Evolutionary conservation across 2,329 filamentous ascomycete species (phyloP).

Genomic region (Arthrobotrys megalospora): DNA sequence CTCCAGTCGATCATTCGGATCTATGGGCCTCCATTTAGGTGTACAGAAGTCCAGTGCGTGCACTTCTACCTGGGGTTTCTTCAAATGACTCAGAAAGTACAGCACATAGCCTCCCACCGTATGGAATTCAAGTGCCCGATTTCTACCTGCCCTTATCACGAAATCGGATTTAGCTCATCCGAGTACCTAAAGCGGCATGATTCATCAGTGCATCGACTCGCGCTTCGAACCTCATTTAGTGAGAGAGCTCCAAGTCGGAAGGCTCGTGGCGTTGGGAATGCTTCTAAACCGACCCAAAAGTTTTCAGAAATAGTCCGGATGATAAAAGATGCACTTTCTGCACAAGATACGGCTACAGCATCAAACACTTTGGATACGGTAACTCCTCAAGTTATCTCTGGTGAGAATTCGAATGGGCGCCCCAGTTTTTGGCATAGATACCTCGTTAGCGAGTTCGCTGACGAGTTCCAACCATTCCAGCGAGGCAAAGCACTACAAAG

Average conservation of each 20-base stretch:
- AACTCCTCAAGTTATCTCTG: too few species aligned
- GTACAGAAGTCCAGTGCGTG: background rate
- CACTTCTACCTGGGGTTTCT: constrained; percentile 10
- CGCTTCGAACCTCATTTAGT: too few species aligned
- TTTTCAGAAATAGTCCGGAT: background rate
- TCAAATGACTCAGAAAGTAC: background rate
- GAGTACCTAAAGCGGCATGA: background rate
- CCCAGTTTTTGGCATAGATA: too few species aligned
- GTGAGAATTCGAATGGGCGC: too few species aligned
- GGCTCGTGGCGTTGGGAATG: background rate
- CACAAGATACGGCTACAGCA: background rate
- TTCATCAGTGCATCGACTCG: background rate
- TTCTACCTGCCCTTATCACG: background rate
- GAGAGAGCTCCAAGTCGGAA: background rate
- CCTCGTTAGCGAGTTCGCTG: too few species aligned
- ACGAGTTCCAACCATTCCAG: too few species aligned
- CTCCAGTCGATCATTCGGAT: background rate
- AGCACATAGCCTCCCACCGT: background rate
- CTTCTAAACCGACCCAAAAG: background rate
- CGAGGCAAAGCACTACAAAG: background rate
- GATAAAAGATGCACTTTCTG: constrained; percentile 4
- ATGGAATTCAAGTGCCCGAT: constrained; percentile 13
- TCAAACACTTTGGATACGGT: background rate
- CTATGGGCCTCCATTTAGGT: constrained; percentile 16
- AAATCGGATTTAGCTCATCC: constrained; percentile 10